phyloP scores from a whole-genome alignment of 2,329 filamentous ascomycete species.

The Calcarisporium arbuscula region DNA sequence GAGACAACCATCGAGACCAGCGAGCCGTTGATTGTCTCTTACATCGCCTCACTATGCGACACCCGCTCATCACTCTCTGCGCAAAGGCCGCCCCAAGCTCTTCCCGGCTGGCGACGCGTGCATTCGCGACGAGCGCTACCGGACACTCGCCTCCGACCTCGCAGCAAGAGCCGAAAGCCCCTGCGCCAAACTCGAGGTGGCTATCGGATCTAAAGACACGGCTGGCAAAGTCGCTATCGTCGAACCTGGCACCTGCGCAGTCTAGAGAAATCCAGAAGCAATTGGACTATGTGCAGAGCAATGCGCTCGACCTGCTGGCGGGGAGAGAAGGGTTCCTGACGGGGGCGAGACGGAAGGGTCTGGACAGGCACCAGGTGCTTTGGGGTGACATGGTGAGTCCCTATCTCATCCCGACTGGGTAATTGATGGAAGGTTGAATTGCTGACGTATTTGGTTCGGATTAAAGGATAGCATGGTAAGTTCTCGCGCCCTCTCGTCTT shows the following conservation, averaged over 20 bases:
- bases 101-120: too few relatives aligned
- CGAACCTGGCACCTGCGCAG: constrained; percentile 1
- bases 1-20: too few relatives aligned
- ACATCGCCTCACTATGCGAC: too few relatives aligned
- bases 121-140: too few relatives aligned
- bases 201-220: constrained; percentile 18
- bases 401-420: too few relatives aligned
- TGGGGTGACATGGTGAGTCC: constrained; percentile 84
- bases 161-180: too few relatives aligned
- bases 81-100: too few relatives aligned
- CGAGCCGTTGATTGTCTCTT: too few relatives aligned
- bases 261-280: constrained; percentile 8
- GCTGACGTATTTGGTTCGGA: constrained; percentile 17
- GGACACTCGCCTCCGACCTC: too few relatives aligned
- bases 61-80: too few relatives aligned
- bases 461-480: constrained; percentile 48
- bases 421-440: too few relatives aligned
- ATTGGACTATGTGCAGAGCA: constrained; percentile 16
- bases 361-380: constrained; percentile 61
- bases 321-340: constrained; percentile 73
- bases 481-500: constrained; percentile 6
- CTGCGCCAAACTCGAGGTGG: constrained; percentile 22
- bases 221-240: constrained; percentile 10
- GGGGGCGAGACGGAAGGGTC: constrained; percentile 46
- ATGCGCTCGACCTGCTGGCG: constrained; percentile 68